Evolutionary conservation across 148 eudicot species (phyloP), one percentile per base, ranked within the genome.

Genomic region (Polygonum maritimum): DNA sequence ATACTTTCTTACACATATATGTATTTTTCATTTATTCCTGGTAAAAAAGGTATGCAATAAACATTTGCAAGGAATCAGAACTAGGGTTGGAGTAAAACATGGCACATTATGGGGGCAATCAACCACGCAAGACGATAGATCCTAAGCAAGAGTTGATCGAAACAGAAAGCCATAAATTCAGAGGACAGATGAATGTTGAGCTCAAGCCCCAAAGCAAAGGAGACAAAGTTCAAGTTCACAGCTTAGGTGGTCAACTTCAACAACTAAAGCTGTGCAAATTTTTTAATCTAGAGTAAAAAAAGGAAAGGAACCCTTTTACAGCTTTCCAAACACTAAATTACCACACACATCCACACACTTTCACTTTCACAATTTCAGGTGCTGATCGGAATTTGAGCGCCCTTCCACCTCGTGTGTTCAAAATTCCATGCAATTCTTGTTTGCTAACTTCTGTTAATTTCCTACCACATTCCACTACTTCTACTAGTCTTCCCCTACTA

Each of bases 401-500:
- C 69, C 39, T 22, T 35, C 35, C 40, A 33, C 18, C 71, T 67
- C 41, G 41, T 67, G 71, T 67, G 71, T 16, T 36, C 71, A 35
- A 67, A 67, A 67, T 67, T 67, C 71, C 16, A 67, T 67, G 71
- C 71, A 67, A 38, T 67, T 67, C 71, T 67, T 67, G 45, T 67
- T 67, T 67, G 21, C 16, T 63, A 35, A 65, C 71, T 67, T 15
- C 2, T 65, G 71, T 67, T 26, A 26, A 26, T 26, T 26, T 67
- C 18, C 71, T 63, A 63, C 7, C 69, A 63, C 33, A 31, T 63
- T 63, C 69, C 2, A 9, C 69, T 36, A 11, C 71, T 36, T 14
- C 71, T 31, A 31, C 44, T 62, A 62, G 9, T 62, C 38, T 12
- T 62, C 69, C 31, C 36, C 69, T 26, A 62, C 69, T 26, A 62